Evolutionary conservation across 2,329 filamentous ascomycete species (phyloP).

Genomic region (Ceratocystis albifundus): DNA sequence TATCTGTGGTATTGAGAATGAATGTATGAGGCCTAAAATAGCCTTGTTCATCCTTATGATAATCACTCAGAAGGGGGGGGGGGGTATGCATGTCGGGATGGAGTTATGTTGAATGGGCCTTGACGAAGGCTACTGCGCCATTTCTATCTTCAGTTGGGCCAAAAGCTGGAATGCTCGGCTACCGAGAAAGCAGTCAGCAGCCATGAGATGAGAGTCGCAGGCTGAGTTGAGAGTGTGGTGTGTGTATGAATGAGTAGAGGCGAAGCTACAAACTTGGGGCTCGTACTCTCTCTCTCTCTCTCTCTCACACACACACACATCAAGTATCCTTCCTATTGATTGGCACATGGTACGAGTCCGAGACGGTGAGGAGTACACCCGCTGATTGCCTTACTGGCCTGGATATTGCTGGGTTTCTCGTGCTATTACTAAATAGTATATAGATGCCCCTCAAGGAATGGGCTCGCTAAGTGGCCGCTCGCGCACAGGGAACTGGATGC

Average conservation of each 20-base stretch:
- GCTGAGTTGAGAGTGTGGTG: not conserved
- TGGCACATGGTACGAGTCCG: conserved; percentile 6
- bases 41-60: conserved; percentile 10
- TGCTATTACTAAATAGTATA: conserved; percentile 2
- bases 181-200: not conserved
- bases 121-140: not conserved
- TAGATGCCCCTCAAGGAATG: not conserved
- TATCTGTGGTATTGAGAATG: not conserved
- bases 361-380: not conserved
- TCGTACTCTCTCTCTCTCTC: conserved; percentile 1
- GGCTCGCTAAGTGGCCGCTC: not conserved
- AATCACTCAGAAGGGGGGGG: not conserved
- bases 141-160: not conserved
- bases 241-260: too few relatives aligned
- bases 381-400: not conserved
- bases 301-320: too few relatives aligned
- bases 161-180: not conserved
- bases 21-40: not conserved
- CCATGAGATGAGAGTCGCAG: not conserved
- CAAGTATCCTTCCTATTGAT: conserved; percentile 3
- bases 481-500: not conserved
- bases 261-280: not conserved
- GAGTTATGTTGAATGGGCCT: not conserved
- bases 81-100: not conserved
- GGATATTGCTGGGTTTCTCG: not conserved